phyloP scores from a whole-genome alignment of 1,284 basidiomycete species.

The Exsudoporus floridanus region DNA sequence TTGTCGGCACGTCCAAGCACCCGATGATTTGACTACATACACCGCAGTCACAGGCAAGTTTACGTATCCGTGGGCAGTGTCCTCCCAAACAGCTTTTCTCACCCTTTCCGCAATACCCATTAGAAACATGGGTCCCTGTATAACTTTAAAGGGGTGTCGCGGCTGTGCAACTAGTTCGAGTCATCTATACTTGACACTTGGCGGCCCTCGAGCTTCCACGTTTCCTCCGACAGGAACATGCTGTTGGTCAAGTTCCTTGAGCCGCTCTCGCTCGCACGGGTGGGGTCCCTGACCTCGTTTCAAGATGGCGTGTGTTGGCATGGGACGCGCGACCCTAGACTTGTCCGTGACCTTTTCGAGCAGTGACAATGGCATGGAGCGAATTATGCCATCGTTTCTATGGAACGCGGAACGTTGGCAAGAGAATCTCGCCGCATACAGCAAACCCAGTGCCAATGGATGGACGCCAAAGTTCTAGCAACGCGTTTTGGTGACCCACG shows the following conservation, averaged over 20 bases:
- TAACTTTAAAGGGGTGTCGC: not conserved
- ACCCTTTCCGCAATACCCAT: conserved; percentile 5
- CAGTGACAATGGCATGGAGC: not conserved
- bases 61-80: conserved; percentile 14
- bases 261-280: conserved; percentile 17
- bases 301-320: conserved; percentile 1
- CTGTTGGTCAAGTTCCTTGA: not conserved
- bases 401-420: not conserved
- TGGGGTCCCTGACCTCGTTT: conserved; percentile 21
- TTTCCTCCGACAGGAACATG: conserved; percentile 8
- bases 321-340: conserved; percentile 1
- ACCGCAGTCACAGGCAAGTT: not conserved
- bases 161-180: conserved; percentile 8
- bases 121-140: not conserved
- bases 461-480: not conserved
- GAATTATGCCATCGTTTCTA: not conserved
- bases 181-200: conserved; percentile 5
- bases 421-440: conserved; percentile 4
- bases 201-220: not conserved
- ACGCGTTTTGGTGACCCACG: not conserved
- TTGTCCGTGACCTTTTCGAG: not conserved
- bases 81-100: not conserved
- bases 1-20: not conserved
- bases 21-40: not conserved
- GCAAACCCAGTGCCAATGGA: conserved; percentile 6